phyloP scores from a whole-genome alignment of 2,329 filamentous ascomycete species.

The Hypocreales sp. region DNA sequence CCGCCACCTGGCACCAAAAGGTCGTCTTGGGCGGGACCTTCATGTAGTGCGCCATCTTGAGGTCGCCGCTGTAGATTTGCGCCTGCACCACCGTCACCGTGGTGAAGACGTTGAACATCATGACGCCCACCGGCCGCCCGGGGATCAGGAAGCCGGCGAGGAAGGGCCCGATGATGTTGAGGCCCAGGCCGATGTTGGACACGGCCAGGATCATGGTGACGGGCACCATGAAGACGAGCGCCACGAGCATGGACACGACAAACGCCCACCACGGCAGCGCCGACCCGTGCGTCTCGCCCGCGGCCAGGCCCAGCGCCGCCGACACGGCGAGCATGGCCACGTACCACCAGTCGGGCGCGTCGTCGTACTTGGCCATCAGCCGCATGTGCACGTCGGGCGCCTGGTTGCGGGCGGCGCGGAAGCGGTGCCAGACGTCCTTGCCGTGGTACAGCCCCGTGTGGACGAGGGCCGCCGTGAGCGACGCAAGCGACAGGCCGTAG shows the following conservation, averaged over 20 bases:
- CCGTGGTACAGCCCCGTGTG: constrained; percentile 22
- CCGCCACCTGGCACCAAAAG: constrained; percentile 1
- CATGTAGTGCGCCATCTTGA: constrained; percentile 34
- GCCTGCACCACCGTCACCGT: constrained; percentile 20
- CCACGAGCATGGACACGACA: constrained; percentile 11
- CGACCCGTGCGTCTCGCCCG: constrained; percentile 9
- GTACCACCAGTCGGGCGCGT: constrained; percentile 25
- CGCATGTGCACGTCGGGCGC: constrained; percentile 20
- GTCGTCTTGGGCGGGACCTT: constrained; percentile 26
- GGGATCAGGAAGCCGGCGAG: constrained; percentile 12
- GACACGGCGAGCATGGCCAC: constrained; percentile 13
- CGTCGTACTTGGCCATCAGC: constrained; percentile 16
- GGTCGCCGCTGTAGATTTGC: constrained; percentile 27
- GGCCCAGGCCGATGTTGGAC: constrained; percentile 20
- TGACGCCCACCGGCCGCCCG: constrained; percentile 9
- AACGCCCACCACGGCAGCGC: constrained; percentile 14
- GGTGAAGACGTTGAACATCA: constrained; percentile 12
- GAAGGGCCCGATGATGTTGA: constrained; percentile 24
- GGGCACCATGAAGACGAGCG: constrained; percentile 10
- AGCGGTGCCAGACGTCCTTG: constrained; percentile 26
- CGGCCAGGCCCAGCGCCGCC: constrained; percentile 16
- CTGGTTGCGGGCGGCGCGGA: constrained; percentile 27
- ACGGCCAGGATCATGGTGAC: constrained; percentile 15
- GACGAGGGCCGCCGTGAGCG: constrained; percentile 27
- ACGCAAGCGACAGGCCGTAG: constrained; percentile 25